phyloP scores from a whole-genome alignment of 371 early-diverging fungal species.

The Caulochytrium protostelioides region DNA sequence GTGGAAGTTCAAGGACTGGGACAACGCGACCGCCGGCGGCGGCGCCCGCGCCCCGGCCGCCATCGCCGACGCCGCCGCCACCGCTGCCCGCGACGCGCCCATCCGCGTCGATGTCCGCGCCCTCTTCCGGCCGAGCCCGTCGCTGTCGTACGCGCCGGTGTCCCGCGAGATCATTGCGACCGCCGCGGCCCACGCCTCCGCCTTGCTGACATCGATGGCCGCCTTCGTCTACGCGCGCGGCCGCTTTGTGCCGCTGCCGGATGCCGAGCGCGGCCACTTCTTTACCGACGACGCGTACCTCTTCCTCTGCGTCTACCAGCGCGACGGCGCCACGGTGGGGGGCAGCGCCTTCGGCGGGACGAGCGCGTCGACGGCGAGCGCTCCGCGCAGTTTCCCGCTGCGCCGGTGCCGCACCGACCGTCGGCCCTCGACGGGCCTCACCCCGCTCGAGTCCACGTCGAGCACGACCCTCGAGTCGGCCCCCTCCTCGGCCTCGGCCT shows the following conservation, averaged over 20 bases:
- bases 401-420: not conserved
- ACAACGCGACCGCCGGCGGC: slow-evolving; percentile 1
- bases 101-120: slow-evolving; percentile 17
- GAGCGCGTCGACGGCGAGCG: slow-evolving; percentile 1
- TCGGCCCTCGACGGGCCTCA: too few relatives aligned
- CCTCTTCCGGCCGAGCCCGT: slow-evolving; percentile 11
- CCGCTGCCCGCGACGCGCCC: too few relatives aligned
- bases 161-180: too few relatives aligned
- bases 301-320: slow-evolving; percentile 21
- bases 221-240: slow-evolving; percentile 14
- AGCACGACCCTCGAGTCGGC: too few relatives aligned
- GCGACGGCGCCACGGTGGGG: too few relatives aligned
- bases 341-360: not conserved
- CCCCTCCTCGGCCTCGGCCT: too few relatives aligned
- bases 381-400: not conserved
- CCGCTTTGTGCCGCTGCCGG: slow-evolving; percentile 15
- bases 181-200: slow-evolving; percentile 8
- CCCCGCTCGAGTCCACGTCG: too few relatives aligned
- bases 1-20: slow-evolving; percentile 22
- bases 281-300: slow-evolving; percentile 22
- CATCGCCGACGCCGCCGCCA: too few relatives aligned
- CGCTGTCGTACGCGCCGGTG: too few relatives aligned
- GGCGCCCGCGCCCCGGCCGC: not conserved
- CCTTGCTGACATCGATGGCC: slow-evolving; percentile 8
- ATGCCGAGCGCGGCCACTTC: slow-evolving; percentile 16